These are phyloP conservation scores for Cylindrodendrum hubeiense DNA, from an alignment of 2,329 filamentous ascomycete species.

Conservation along the genomic window DNA sequence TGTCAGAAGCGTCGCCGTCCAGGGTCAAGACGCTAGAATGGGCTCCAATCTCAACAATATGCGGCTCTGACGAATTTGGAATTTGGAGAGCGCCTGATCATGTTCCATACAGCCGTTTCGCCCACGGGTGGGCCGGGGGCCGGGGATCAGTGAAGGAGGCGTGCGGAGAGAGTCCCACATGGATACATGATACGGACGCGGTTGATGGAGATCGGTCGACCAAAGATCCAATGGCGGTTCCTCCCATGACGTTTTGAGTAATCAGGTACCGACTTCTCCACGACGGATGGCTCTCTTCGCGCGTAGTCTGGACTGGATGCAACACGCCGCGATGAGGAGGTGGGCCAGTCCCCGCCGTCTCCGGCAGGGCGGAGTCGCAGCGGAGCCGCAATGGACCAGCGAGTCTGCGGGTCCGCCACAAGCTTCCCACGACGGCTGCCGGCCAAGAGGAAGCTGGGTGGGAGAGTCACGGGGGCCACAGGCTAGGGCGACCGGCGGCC, in stretches of 20 bases:
- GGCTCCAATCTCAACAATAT: constrained; percentile 38
- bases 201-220: constrained; percentile 11
- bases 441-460: constrained; percentile 38
- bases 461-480: constrained; percentile 34
- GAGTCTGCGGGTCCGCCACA: constrained; percentile 45
- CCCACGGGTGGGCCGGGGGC: constrained; percentile 5
- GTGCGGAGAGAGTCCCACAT: constrained; percentile 10
- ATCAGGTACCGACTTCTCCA: constrained; percentile 10
- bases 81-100: constrained; percentile 31
- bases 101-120: constrained; percentile 23
- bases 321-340: constrained; percentile 6
- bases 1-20: background rate
- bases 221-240: constrained; percentile 4
- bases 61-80: constrained; percentile 33
- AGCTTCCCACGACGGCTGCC: constrained; percentile 27
- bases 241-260: constrained; percentile 1
- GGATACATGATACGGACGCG: background rate
- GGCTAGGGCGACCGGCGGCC: constrained; percentile 31
- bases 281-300: background rate
- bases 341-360: constrained; percentile 31
- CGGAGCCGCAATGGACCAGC: constrained; percentile 44
- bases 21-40: background rate
- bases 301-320: constrained; percentile 20
- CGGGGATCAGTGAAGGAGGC: background rate
- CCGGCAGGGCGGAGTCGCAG: constrained; percentile 45